Evolutionary conservation across 352 stramenopile genomes (phyloP).

Genomic region (Albugo candida): DNA sequence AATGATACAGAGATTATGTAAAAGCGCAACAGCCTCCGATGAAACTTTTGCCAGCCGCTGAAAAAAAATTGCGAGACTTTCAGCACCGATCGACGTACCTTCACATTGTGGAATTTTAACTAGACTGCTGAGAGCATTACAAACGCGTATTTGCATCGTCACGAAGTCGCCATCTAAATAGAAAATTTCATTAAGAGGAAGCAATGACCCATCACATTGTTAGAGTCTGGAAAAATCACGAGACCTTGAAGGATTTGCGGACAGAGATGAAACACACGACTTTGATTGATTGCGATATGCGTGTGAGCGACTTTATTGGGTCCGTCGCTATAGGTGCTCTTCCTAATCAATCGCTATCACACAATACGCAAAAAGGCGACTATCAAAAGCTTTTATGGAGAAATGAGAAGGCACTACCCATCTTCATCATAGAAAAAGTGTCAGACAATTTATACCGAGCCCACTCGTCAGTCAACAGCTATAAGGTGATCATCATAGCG

Average conservation of each 20-base stretch:
- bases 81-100: conserved; percentile 4
- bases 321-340: conserved; percentile 13
- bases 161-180: conserved; percentile 39
- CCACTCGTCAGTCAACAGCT: too few species aligned
- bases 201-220: conserved; percentile 17
- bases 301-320: conserved; percentile 15
- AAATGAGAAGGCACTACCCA: conserved; percentile 4
- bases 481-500: too few species aligned
- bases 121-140: conserved; percentile 69
- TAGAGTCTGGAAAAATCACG: conserved; percentile 40
- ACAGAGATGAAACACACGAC: conserved; percentile 7
- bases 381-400: not conserved
- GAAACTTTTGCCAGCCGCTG: not conserved
- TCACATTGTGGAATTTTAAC: conserved; percentile 37
- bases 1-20: conserved; percentile 55
- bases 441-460: too few species aligned
- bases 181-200: conserved; percentile 2
- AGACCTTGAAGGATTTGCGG: conserved; percentile 55
- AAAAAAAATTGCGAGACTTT: too few species aligned
- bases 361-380: not conserved
- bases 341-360: conserved; percentile 50
- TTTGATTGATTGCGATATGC: conserved; percentile 23
- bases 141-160: conserved; percentile 60
- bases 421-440: conserved; percentile 31
- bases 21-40: conserved; percentile 12